Evolutionary conservation across 108 stramenopile genomes (phyloP).

Genomic region (Skeletonema menzelii): DNA sequence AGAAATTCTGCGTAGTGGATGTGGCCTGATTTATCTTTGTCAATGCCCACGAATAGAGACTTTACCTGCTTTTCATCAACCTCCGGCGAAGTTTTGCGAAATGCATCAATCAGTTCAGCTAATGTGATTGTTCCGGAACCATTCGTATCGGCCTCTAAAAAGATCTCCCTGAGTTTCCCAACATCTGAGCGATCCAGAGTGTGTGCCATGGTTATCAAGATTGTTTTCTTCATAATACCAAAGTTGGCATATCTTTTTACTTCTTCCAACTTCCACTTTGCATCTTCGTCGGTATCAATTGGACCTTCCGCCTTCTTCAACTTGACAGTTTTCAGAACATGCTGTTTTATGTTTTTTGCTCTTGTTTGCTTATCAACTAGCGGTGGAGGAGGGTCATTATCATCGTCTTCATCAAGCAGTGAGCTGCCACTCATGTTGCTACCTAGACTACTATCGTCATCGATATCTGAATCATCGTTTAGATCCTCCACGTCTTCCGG

Average conservation of each 20-base stretch:
- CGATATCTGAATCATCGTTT: slow-evolving; percentile 17
- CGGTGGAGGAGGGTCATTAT: background rate
- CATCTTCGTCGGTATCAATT: slow-evolving; percentile 7
- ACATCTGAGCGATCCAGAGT: slow-evolving; percentile 63
- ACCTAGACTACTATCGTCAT: slow-evolving; percentile 4
- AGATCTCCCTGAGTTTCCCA: slow-evolving; percentile 51
- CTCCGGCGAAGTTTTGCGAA: slow-evolving; percentile 40
- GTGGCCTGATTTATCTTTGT: slow-evolving; percentile 66
- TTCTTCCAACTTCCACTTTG: slow-evolving; percentile 28
- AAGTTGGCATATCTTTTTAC: slow-evolving; percentile 41
- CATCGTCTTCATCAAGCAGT: slow-evolving; percentile 12
- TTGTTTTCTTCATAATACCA: slow-evolving; percentile 60
- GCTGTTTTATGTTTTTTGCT: slow-evolving; percentile 31
- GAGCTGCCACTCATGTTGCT: background rate
- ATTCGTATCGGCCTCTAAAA: slow-evolving; percentile 57
- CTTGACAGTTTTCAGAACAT: slow-evolving; percentile 32
- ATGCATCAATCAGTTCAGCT: slow-evolving; percentile 51
- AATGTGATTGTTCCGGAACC: slow-evolving; percentile 65
- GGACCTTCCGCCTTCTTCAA: slow-evolving; percentile 20
- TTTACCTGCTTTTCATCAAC: slow-evolving; percentile 54
- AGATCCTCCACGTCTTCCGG: slow-evolving; percentile 20
- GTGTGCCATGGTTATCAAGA: slow-evolving; percentile 61
- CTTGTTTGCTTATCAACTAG: slow-evolving; percentile 4
- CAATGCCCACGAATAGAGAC: slow-evolving; percentile 60
- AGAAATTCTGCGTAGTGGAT: slow-evolving; percentile 79